Evolutionary conservation across 83 land plant genomes (phyloP), one percentile per base, ranked within the genome.

Genomic region (Isoetes engelmannii): DNA sequence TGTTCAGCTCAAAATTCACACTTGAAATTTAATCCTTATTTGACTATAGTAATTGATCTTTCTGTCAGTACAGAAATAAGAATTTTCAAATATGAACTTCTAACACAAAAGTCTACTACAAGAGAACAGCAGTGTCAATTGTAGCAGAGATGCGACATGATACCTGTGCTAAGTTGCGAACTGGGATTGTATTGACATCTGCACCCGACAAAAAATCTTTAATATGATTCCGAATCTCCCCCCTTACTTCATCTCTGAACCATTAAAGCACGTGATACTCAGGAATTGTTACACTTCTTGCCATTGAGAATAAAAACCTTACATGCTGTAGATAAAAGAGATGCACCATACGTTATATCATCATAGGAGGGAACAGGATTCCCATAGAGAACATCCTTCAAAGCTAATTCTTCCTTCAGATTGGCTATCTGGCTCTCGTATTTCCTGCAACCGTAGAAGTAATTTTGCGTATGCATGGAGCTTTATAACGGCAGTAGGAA

Each of bases 311-410:
- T 15, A 51, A 51, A 51, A 51, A 1, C 54, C 15, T 15, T 15
- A 51, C n/a, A 12, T 12, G 54, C 12, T 10, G 54, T 12, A 51
- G 15, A 12, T 51, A 3, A 51, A n/a, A 51, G 12, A n/a, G 54
- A 51, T 64, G 67, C 9, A 12, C 12, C 12, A 73, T 55, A 78
- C 81, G 75, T 78, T 59, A 78, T 61, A 13, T 77, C 80, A 60
- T 78, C 77, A 61, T 73, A 68, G 4, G 73, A 73, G 21, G 63
- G 68, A 47, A 55, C 63, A 20, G 19, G 28, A 18, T 66, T 68
- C n/a, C 81, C 78, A 55, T 47, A 45, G 19, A 79, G 48, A 50
- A 78, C 73, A 74, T 79, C 81, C 46, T 70, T 69, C 15, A 79
- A 65, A 18, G 81, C 81, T 49, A 79, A 60, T 61, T 79, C 81